Percentiles rank a stretch among this genome's conserved stretches.
These are phyloP conservation scores for Barnettozyma californica DNA, from an alignment of 805 yeast species.

Conservation along the genomic window DNA sequence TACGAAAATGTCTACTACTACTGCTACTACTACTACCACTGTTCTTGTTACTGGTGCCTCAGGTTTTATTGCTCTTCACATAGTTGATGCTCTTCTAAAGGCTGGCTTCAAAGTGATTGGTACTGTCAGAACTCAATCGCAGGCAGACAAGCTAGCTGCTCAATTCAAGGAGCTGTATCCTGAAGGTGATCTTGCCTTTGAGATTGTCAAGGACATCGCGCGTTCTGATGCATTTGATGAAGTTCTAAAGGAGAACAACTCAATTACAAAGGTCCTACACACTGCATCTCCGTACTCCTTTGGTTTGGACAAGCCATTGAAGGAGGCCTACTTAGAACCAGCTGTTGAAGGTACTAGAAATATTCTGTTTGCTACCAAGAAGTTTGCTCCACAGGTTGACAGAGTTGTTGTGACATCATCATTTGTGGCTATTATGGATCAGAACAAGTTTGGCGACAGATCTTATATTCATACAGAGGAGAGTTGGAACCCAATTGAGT, in stretches of 20 bases:
- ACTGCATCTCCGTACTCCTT: constrained; percentile 49
- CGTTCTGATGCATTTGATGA: constrained; percentile 38
- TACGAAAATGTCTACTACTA: background rate
- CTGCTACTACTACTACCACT: no score
- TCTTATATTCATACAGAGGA: constrained; percentile 27
- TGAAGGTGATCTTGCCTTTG: constrained; percentile 32
- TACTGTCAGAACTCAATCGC: constrained; percentile 18
- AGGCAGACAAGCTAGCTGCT: constrained; percentile 1
- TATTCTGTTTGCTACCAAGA: constrained; percentile 31
- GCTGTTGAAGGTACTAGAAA: constrained; percentile 52
- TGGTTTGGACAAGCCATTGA: constrained; percentile 33
- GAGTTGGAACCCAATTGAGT: constrained; percentile 42
- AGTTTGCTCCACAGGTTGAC: constrained; percentile 33
- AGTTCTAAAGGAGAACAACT: constrained; percentile 37
- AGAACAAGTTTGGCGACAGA: constrained; percentile 10
- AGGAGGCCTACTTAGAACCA: constrained; percentile 48
- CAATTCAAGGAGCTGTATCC: constrained; percentile 23
- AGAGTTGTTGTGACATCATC: constrained; percentile 55
- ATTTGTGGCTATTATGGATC: constrained; percentile 42
- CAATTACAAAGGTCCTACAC: constrained; percentile 49
- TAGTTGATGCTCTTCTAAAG: constrained; percentile 30
- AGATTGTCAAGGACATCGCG: constrained; percentile 41
- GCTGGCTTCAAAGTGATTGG: constrained; percentile 37
- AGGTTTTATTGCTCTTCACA: constrained; percentile 41
- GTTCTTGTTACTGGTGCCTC: constrained; percentile 40